Conservation (phyloP, 1,139 yeast species). For the Candida anutae region DNA sequence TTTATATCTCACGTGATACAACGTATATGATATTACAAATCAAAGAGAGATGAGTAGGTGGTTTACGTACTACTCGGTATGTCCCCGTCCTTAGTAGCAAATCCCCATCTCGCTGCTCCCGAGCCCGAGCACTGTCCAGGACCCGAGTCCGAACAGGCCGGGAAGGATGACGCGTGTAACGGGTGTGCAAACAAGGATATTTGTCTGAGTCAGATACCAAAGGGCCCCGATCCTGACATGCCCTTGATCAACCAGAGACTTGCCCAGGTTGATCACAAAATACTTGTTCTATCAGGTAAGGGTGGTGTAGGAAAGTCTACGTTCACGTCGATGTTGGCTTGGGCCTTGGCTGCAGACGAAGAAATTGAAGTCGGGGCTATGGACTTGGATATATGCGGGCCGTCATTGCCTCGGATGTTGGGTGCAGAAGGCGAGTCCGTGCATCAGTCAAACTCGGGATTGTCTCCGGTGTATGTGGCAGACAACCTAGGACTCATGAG, state of each 20-base stretch:
- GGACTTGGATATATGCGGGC: slow-evolving; percentile 98
- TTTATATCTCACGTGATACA: no score
- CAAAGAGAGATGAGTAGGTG: no score
- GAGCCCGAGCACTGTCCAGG: slow-evolving; percentile 99
- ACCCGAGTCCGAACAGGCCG: slow-evolving; percentile 90
- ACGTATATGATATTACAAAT: no score
- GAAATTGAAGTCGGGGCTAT: slow-evolving; percentile 87
- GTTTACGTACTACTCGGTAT: no score
- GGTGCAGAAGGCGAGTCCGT: slow-evolving; percentile 85
- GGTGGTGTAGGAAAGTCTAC: slow-evolving; percentile 99
- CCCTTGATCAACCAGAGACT: slow-evolving; percentile 68
- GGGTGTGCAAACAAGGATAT: slow-evolving; percentile 94
- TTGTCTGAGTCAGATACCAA: slow-evolving; percentile 75
- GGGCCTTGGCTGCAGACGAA: slow-evolving; percentile 92
- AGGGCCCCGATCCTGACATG: slow-evolving; percentile 94
- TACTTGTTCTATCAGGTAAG: slow-evolving; percentile 85
- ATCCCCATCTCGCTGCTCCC: slow-evolving; percentile 36
- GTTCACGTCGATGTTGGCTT: slow-evolving; percentile 86
- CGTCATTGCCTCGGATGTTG: slow-evolving; percentile 89
- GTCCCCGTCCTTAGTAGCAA: slow-evolving; percentile 4
- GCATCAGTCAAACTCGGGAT: slow-evolving; percentile 86
- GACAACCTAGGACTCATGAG: slow-evolving; percentile 95
- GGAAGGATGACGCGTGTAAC: slow-evolving; percentile 85
- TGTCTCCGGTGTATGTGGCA: slow-evolving; percentile 95
- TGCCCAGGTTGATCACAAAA: slow-evolving; percentile 66